Conservation (phyloP, 179 eudicot species). For the Patellifolia procumbens region DNA sequence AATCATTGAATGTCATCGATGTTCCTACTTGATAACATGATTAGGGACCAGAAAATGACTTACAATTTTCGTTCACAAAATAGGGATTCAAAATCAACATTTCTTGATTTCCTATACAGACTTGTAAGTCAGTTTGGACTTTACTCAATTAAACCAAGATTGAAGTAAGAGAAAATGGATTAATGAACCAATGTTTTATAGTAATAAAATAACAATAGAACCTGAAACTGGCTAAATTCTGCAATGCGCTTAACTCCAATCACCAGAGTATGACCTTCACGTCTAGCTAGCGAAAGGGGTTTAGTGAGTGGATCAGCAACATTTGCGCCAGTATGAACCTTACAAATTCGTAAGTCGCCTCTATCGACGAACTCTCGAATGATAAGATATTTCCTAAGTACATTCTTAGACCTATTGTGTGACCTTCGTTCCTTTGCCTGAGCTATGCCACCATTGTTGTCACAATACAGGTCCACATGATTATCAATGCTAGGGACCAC, state of each 20-base stretch:
- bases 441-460: neutral
- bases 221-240: too few species aligned
- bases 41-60: too few species aligned
- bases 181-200: too few species aligned
- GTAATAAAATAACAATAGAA: too few species aligned
- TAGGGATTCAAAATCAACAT: too few species aligned
- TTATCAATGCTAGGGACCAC: neutral
- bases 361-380: slow-evolving; percentile 16
- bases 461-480: neutral
- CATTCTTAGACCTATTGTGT: slow-evolving; percentile 12
- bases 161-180: too few species aligned
- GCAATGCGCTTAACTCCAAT: neutral
- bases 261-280: neutral
- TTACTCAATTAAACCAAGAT: too few species aligned
- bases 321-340: slow-evolving; percentile 11
- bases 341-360: slow-evolving; percentile 1
- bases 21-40: too few species aligned
- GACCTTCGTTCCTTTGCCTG: slow-evolving; percentile 10
- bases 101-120: too few species aligned
- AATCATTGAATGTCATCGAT: too few species aligned
- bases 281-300: neutral
- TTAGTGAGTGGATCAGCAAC: neutral
- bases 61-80: too few species aligned
- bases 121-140: too few species aligned
- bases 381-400: slow-evolving; percentile 6